A percentile compares a stretch with the other conserved stretches of the same genome.
phyloP scores from a whole-genome alignment of 371 early-diverging fungal species.

The Saksenaea oblongispora region DNA sequence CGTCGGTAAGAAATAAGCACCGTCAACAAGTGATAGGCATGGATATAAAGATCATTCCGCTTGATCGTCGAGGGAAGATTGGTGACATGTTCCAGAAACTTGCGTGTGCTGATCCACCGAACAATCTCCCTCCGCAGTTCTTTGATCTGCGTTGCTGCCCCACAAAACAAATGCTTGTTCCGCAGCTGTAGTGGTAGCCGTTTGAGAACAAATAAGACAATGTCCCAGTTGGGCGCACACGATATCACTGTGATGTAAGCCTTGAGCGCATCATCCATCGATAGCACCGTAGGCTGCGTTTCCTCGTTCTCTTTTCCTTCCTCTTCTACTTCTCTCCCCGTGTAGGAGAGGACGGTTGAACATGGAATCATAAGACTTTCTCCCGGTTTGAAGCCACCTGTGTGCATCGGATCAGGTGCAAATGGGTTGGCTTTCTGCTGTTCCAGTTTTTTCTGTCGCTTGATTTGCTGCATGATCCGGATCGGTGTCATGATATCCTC shows the following conservation, averaged over 20 bases:
- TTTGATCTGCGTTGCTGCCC: slow-evolving; percentile 54
- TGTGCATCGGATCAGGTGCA: slow-evolving; percentile 12
- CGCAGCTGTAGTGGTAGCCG: slow-evolving; percentile 69
- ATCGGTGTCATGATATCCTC: slow-evolving; percentile 21
- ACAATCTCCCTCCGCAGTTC: slow-evolving; percentile 56
- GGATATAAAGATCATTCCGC: slow-evolving; percentile 65
- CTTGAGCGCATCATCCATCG: slow-evolving; percentile 45
- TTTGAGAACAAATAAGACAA: slow-evolving; percentile 64
- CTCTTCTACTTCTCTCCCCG: slow-evolving; percentile 14
- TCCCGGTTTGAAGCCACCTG: not conserved
- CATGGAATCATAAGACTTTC: not conserved
- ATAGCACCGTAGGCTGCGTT: slow-evolving; percentile 17
- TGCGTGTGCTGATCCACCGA: slow-evolving; percentile 51
- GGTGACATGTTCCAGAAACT: slow-evolving; percentile 53
- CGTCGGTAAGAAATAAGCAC: slow-evolving; percentile 76
- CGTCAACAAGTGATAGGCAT: slow-evolving; percentile 70
- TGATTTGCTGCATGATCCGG: slow-evolving; percentile 10
- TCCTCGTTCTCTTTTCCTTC: slow-evolving; percentile 28
- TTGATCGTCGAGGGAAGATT: slow-evolving; percentile 55
- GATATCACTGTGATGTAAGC: slow-evolving; percentile 58
- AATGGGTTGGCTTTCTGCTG: slow-evolving; percentile 6
- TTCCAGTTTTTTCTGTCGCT: slow-evolving; percentile 11
- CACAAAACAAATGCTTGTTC: slow-evolving; percentile 74
- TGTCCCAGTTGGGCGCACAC: slow-evolving; percentile 66
- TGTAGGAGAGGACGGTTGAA: slow-evolving; percentile 48